phyloP scores from a whole-genome alignment of 1,284 basidiomycete species.

The Boletellus deceptivus region DNA sequence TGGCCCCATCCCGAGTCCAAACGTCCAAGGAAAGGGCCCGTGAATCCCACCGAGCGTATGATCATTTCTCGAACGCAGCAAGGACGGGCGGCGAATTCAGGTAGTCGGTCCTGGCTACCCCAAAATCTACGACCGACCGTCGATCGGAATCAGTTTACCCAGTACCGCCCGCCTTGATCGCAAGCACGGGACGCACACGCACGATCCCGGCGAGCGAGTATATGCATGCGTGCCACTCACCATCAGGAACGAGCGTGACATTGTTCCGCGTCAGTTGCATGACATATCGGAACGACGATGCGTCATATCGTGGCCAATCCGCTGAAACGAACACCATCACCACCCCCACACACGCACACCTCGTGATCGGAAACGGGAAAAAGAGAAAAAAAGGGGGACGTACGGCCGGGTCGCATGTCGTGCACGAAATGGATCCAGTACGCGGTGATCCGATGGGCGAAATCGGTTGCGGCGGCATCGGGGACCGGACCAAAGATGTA shows the following conservation, averaged over 20 bases:
- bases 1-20: too few species aligned
- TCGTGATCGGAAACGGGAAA: too few species aligned
- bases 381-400: not conserved
- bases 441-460: constrained; percentile 13
- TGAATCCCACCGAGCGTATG: too few species aligned
- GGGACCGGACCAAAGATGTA: constrained; percentile 23
- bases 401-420: constrained; percentile 19
- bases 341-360: too few species aligned
- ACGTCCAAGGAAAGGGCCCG: too few species aligned
- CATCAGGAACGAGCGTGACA: constrained; percentile 18
- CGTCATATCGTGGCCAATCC: constrained; percentile 17
- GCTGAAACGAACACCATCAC: too few species aligned
- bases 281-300: constrained; percentile 8
- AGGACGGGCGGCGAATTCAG: constrained; percentile 16
- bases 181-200: too few species aligned
- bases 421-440: constrained; percentile 26
- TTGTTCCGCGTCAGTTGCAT: constrained; percentile 22
- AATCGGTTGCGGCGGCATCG: constrained; percentile 1
- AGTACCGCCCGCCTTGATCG: too few species aligned
- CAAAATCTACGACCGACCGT: constrained; percentile 10
- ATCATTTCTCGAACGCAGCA: constrained; percentile 22
- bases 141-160: too few species aligned
- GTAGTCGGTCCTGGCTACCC: constrained; percentile 14
- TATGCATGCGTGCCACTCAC: constrained; percentile 4
- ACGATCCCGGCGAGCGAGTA: too few species aligned